Evolutionary conservation across 163 green algal species (phyloP), one percentile per base, ranked within the genome.

Genomic region (Scenedesmus sp.): DNA sequence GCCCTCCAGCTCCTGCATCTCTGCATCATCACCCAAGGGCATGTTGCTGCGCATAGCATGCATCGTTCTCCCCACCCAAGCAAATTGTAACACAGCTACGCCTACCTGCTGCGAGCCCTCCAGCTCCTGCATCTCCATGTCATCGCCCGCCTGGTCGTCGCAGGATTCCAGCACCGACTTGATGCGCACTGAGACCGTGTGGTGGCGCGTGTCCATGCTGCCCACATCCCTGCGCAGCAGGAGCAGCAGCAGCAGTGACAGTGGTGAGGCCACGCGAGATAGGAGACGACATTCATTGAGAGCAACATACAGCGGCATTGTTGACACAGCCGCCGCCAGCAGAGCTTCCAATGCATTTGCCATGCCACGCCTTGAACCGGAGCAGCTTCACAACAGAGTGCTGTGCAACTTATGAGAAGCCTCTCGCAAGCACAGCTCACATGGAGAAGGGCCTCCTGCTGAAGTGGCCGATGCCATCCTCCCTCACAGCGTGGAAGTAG

Each of bases 381-480:
- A 52, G 20, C 67, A 26, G 67, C 20, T 77, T n/a, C 12, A 34
- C n/a, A 84, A 52, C 34, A 85, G 9, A 54, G 34, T 9, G 13
- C 20, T 23, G 23, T 15, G 55, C 55, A 87, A 18, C 26, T 73
- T 6, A 86, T 59, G 18, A 73, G 55, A 54, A 73, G 18, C 52
- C 15, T 54, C 46, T 18, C 5, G 1, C 8, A 23, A 4, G 18
- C 3, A 54, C 20, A 16, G 81, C 86, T 66, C 83, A 96, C 95
- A 98, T 97, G 77, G 90, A 92, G 92, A 98, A 98, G 77, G 96
- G 96, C 91, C 95, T 94, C 84, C 93, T 91, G 26, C 62, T 84
- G 86, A 98, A 98, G 91, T 96, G 94, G 7, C 93, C 94, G 7
- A 95, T 87, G 34, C 84, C 92, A 4, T 91, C 82, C 34, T 94